phyloP scores from a whole-genome alignment of 2,329 filamentous ascomycete genomes.

The Penicillium janthinellum region DNA sequence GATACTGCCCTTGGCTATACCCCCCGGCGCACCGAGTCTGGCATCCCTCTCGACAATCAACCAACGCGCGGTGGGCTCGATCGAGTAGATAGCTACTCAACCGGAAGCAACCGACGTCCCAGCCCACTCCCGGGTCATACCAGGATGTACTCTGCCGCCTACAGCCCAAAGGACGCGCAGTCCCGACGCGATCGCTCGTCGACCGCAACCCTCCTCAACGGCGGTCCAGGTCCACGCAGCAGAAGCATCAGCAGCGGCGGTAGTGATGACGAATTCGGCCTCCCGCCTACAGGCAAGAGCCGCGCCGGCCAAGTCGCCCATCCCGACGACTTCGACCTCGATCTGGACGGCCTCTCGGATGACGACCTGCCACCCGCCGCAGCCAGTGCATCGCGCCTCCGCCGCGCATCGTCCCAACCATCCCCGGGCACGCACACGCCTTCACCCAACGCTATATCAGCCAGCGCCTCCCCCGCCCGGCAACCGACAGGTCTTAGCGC shows the following conservation, averaged over 20 bases:
- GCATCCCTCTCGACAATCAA: slow-evolving; percentile 54
- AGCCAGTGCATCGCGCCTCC: slow-evolving; percentile 32
- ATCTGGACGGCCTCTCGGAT: slow-evolving; percentile 49
- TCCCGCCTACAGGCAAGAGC: slow-evolving; percentile 42
- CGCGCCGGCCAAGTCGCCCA: slow-evolving; percentile 38
- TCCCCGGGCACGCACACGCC: slow-evolving; percentile 26
- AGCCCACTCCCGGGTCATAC: slow-evolving; percentile 52
- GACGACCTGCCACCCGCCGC: slow-evolving; percentile 63
- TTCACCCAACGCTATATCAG: slow-evolving; percentile 23
- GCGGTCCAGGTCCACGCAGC: slow-evolving; percentile 29
- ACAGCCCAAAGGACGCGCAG: slow-evolving; percentile 49
- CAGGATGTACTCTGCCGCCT: slow-evolving; percentile 55
- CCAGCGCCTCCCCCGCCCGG: slow-evolving; percentile 32
- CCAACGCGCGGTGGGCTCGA: slow-evolving; percentile 37
- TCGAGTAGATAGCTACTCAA: slow-evolving; percentile 55
- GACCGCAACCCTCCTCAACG: slow-evolving; percentile 55
- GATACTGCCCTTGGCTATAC: slow-evolving; percentile 76
- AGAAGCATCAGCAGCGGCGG: slow-evolving; percentile 48
- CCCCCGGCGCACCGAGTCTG: slow-evolving; percentile 65
- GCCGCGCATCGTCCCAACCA: slow-evolving; percentile 42
- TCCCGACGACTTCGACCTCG: slow-evolving; percentile 40
- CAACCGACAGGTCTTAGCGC: slow-evolving; percentile 62
- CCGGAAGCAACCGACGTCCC: slow-evolving; percentile 57
- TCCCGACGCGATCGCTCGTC: slow-evolving; percentile 45
- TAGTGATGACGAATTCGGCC: slow-evolving; percentile 56